Evolutionary conservation across 306 rosid genomes (phyloP).

Genomic region (Medicago truncatula): MtrunA17r5.0-ANR NC_053045.1:47467501-47468000

Average conservation of each 20-base stretch:
- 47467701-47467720: constrained; percentile 50
- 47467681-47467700: constrained; percentile 37
- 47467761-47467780: constrained; percentile 63
- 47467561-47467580: constrained; percentile 58
- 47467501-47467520: neutral
- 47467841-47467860: constrained; percentile 37
- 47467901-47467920: neutral
- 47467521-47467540: neutral
- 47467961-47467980: constrained; percentile 42
- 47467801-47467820: constrained; percentile 27
- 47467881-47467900: accelerated
- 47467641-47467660: constrained; percentile 38
- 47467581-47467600: constrained; percentile 40
- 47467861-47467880: neutral
- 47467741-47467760: constrained; percentile 43
- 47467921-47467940: constrained; percentile 30
- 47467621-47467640: constrained; percentile 18
- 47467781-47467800: neutral
- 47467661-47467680: neutral
- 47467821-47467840: constrained; percentile 41
- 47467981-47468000: constrained; percentile 48
- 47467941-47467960: accelerated
- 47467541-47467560: constrained; percentile 54
- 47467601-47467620: constrained; percentile 4
- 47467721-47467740: constrained; percentile 39